A percentile compares a stretch with the other conserved stretches of the same genome.
Conservation (phyloP, 1,284 basidiomycete species). For the Malassezia caprae region DNA sequence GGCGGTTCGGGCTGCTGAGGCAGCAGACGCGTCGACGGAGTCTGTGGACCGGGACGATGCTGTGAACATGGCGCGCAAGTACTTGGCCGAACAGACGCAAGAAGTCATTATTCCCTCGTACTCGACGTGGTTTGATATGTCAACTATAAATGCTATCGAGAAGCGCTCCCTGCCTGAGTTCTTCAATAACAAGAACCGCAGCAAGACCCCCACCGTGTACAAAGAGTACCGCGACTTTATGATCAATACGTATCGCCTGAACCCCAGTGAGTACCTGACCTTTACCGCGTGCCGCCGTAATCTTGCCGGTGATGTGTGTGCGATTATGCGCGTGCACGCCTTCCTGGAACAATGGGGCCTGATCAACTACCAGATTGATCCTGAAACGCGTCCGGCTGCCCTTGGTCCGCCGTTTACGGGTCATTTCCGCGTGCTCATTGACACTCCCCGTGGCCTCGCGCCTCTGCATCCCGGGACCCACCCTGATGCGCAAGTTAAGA, state of each 20-base stretch:
- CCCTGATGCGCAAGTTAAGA: slow-evolving; percentile 1
- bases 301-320: slow-evolving; percentile 93
- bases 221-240: slow-evolving; percentile 99
- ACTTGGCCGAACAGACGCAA: slow-evolving; percentile 92
- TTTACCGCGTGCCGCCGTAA: slow-evolving; percentile 94
- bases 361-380: slow-evolving; percentile 99
- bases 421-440: slow-evolving; percentile 92
- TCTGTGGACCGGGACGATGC: slow-evolving; percentile 51
- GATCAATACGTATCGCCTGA: slow-evolving; percentile 93
- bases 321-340: slow-evolving; percentile 96
- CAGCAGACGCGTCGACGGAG: slow-evolving; percentile 52
- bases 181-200: slow-evolving; percentile 80
- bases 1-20: slow-evolving; percentile 25
- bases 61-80: slow-evolving; percentile 75
- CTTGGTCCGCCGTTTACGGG: slow-evolving; percentile 95
- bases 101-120: slow-evolving; percentile 88
- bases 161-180: slow-evolving; percentile 89
- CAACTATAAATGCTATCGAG: slow-evolving; percentile 83
- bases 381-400: slow-evolving; percentile 83
- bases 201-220: slow-evolving; percentile 90
- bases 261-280: slow-evolving; percentile 90
- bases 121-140: slow-evolving; percentile 95
- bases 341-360: slow-evolving; percentile 98
- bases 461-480: slow-evolving; percentile 70
- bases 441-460: slow-evolving; percentile 88